phyloP scores from a whole-genome alignment of 192 early-diverging fungal genomes.

The Ambispora gerdemannii region DNA sequence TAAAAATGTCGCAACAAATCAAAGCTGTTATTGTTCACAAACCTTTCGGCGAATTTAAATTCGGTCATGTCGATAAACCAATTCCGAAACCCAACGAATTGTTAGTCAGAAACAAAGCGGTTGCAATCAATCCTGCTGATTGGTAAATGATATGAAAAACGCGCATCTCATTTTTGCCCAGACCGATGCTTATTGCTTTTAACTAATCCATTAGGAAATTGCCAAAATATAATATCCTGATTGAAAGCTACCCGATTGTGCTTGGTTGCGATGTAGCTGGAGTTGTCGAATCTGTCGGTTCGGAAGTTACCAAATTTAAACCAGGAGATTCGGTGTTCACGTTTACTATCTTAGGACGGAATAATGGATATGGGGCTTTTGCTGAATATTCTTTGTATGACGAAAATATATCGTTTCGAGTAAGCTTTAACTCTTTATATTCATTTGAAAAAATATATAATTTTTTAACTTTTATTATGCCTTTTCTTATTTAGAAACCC shows the following conservation, averaged over 20 bases:
- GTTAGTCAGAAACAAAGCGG: slow-evolving; percentile 7
- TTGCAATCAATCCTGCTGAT: slow-evolving; percentile 19
- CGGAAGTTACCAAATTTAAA: slow-evolving; percentile 37
- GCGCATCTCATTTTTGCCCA: neutral
- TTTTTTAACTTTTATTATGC: neutral
- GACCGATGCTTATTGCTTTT: neutral
- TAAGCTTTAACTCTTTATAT: neutral
- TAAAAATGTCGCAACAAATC: neutral
- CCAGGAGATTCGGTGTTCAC: slow-evolving; percentile 52
- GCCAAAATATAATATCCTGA: neutral
- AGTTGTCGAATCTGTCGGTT: slow-evolving; percentile 40
- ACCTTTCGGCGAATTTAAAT: neutral
- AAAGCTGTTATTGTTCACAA: neutral
- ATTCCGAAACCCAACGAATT: neutral
- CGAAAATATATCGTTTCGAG: slow-evolving; percentile 24
- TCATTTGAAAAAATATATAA: neutral
- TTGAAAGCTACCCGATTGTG: slow-evolving; percentile 38
- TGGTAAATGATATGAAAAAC: slow-evolving; percentile 6
- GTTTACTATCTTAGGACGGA: slow-evolving; percentile 19
- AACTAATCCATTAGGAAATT: neutral
- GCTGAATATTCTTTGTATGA: slow-evolving; percentile 37
- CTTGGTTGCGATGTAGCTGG: slow-evolving; percentile 58
- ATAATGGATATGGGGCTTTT: slow-evolving; percentile 35
- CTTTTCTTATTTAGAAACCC: slow-evolving; percentile 16
- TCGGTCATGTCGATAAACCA: neutral